Evolutionary conservation across 805 yeast genomes (phyloP), one percentile per base, ranked within the genome.

Genomic region (Helenozyma rhizophorensis): DNA sequence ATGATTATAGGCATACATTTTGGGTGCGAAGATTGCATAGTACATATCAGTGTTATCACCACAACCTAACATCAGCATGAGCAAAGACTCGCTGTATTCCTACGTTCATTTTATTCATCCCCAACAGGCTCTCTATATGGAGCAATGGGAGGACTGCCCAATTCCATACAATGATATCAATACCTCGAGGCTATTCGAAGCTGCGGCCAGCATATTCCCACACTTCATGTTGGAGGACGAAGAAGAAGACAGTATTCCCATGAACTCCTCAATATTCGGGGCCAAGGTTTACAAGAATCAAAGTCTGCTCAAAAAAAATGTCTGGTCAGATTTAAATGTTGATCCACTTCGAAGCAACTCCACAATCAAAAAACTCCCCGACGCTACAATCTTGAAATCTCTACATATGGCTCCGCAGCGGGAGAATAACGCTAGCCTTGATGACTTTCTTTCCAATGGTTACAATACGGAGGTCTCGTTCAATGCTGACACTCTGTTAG

Each of bases 81-180:
- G 40, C 3, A 32, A 28, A 21, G 49, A 45, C 30, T 36, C 45
- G n/a, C 42, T 35, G 22, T 45, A 40, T 40, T 49, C 64, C 9
- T 58, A 56, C 34, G 46, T 61, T 7, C 72, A 66, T 39, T 54
- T 65, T 28, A 58, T 51, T 28, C 55, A 65, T 43, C 53, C 59
- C 29, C 62, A 63, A 45, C 67, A 60, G 40, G 68, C 65, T 22
- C 39, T 62, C 1, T 62, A 58, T 36, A 61, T 63, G 56, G 71
- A 66, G 36, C 54, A 55, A 21, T 66, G 72, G 72, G 45, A 45
- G 9, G 64, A 63, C 28, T 67, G 62, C 14, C 54, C 61, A 2
- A 54, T 66, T 18, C 62, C 69, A 1, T 65, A 51, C 34, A 68
- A 66, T 34, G 70, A 62, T 27, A 63, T 66, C 13, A 71, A 66